Evolutionary conservation across 2,329 filamentous ascomycete species (phyloP), one percentile per base, ranked within the genome.

Genomic region (Sporothrix sp.): DNA sequence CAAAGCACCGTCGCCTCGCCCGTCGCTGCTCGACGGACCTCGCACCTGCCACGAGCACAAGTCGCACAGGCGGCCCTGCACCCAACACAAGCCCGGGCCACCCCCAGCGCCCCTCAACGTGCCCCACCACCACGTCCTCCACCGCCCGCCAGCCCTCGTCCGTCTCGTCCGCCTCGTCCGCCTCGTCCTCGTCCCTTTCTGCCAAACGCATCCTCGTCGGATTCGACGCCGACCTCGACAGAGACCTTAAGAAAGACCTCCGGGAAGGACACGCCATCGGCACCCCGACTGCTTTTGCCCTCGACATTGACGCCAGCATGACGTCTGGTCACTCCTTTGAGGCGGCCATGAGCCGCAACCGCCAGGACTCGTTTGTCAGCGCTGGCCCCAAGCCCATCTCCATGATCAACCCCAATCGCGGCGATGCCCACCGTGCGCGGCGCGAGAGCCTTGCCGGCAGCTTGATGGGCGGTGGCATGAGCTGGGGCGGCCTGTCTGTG

Each of bases 401-500:
- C 54, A 79, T 82, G 72, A 75, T 73, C 61, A 83, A 81, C 59
- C 73, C 78, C 47, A 81, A 81, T 62, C 75, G 78, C 65, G 76
- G 78, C 65, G 76, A 80, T 58, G 71, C 74, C 58, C 73, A 71
- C 62, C 74, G 78, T 55, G 74, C 71, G 49, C 73, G 80, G 56
- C 72, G 80, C 58, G 81, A 84, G 64, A 79, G 74, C 51, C 65
- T 83, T 30, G 79, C 79, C 14, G 79, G 79, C 44, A 84, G 80
- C 62, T 66, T 83, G 52, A 80, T 82, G 69, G 85, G 82, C 57
- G 90, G 90, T 60, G 90, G 91, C 60, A 89, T 95, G 83, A 96
- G 90, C 68, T 98, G 91, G 90, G 91, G 91, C 63, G 91, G 90
- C 58, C 81, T 95, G 54, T 97, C 91, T 8, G 87, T 97, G 58